Evolutionary conservation across 2,329 filamentous ascomycete genomes (phyloP).

Genomic region (Kalmusia sp.): DNA sequence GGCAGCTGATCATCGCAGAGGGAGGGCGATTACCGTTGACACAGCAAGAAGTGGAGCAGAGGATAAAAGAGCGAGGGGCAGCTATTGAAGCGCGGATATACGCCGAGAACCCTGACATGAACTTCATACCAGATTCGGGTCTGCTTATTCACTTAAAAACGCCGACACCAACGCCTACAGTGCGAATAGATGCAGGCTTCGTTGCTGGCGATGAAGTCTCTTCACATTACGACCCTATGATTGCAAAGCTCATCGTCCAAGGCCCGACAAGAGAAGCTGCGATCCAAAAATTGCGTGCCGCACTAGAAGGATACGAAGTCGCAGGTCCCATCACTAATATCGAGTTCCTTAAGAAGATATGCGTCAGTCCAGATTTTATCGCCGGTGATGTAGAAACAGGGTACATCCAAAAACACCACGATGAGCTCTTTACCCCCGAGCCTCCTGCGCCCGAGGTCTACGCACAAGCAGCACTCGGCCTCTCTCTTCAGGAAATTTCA

Average conservation of each 20-base stretch:
- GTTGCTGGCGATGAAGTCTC: constrained; percentile 90
- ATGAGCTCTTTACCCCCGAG: constrained; percentile 75
- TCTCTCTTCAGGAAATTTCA: constrained; percentile 60
- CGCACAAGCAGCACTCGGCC: constrained; percentile 83
- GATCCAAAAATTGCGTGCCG: constrained; percentile 80
- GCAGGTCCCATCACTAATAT: constrained; percentile 95
- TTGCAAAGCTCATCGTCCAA: constrained; percentile 93
- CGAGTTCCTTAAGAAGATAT: constrained; percentile 91
- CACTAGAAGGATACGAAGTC: constrained; percentile 88
- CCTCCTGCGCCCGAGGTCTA: constrained; percentile 74
- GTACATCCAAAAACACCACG: constrained; percentile 88
- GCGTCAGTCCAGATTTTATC: constrained; percentile 81
- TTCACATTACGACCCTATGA: constrained; percentile 98
- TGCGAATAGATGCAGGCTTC: constrained; percentile 94
- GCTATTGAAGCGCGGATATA: constrained; percentile 97
- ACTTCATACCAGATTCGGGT: constrained; percentile 94
- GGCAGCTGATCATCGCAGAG: constrained; percentile 89
- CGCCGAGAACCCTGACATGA: constrained; percentile 88
- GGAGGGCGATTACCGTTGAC: constrained; percentile 71
- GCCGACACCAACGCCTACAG: constrained; percentile 71
- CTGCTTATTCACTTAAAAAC: constrained; percentile 82
- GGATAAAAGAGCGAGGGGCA: constrained; percentile 78
- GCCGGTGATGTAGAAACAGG: constrained; percentile 91
- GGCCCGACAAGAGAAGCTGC: constrained; percentile 80
- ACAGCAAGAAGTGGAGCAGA: constrained; percentile 69